Percentiles rank a stretch among this genome's conserved stretches.
Evolutionary conservation across 139 green algal genomes (phyloP).

Genomic region (Picochlorum sp.): DNA sequence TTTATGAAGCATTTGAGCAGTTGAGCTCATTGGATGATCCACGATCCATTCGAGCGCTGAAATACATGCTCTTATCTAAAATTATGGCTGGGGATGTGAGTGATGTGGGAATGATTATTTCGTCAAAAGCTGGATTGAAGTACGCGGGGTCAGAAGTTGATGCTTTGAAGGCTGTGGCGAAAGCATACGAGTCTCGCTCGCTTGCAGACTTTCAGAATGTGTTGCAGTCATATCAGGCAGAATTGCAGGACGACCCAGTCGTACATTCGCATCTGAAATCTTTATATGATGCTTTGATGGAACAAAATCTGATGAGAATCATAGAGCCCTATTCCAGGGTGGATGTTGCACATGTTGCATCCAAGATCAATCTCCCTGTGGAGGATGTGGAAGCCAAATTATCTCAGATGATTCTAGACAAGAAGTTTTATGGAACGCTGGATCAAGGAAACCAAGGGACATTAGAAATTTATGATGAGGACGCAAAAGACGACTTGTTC

Average conservation of each 20-base stretch:
- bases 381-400: slow-evolving; percentile 84
- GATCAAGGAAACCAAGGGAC: slow-evolving; percentile 81
- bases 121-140: slow-evolving; percentile 88
- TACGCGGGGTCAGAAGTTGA: slow-evolving; percentile 81
- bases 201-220: slow-evolving; percentile 68
- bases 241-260: slow-evolving; percentile 73
- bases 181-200: slow-evolving; percentile 77
- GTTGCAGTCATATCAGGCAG: slow-evolving; percentile 10
- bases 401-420: slow-evolving; percentile 97
- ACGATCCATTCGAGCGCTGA: slow-evolving; percentile 73
- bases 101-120: slow-evolving; percentile 78
- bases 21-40: slow-evolving; percentile 67
- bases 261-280: slow-evolving; percentile 77
- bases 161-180: slow-evolving; percentile 80
- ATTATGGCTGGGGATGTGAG: slow-evolving; percentile 53
- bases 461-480: slow-evolving; percentile 83
- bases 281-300: slow-evolving; percentile 55
- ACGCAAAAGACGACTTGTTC: slow-evolving; percentile 61
- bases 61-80: slow-evolving; percentile 99
- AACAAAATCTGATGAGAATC: slow-evolving; percentile 62
- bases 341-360: slow-evolving; percentile 85
- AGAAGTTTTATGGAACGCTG: slow-evolving; percentile 83
- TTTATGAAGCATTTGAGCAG: slow-evolving; percentile 96
- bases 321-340: slow-evolving; percentile 93
- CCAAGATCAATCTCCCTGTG: slow-evolving; percentile 78